Evolutionary conservation across 1,284 basidiomycete genomes (phyloP).

Genomic region (Porogramme epimiltina): DNA sequence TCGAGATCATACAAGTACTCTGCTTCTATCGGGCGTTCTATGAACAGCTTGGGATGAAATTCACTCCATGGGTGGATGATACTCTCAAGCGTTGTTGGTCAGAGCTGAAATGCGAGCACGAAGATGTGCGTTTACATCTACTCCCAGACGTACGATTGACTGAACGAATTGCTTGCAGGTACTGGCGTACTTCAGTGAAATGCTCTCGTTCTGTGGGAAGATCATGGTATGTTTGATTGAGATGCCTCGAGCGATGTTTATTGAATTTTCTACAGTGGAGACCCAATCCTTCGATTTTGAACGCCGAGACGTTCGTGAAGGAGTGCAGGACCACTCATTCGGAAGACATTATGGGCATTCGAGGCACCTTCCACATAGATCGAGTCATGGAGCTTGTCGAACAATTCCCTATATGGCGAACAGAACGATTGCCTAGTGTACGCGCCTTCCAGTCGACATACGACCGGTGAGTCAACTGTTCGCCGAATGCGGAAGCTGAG

Average conservation of each 20-base stretch:
- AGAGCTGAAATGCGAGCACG: constrained; percentile 75
- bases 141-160: not conserved
- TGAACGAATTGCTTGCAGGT: constrained; percentile 42
- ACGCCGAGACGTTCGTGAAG: constrained; percentile 69
- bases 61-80: constrained; percentile 74
- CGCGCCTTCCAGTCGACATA: constrained; percentile 82
- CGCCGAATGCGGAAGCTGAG: not conserved
- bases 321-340: constrained; percentile 67
- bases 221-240: constrained; percentile 55
- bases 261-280: constrained; percentile 41
- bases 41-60: constrained; percentile 78
- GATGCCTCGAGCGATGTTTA: not conserved
- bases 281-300: constrained; percentile 70
- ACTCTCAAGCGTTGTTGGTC: constrained; percentile 71
- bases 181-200: constrained; percentile 71
- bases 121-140: constrained; percentile 55
- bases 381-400: constrained; percentile 63
- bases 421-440: constrained; percentile 69
- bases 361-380: constrained; percentile 62
- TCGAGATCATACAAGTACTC: constrained; percentile 66
- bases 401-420: constrained; percentile 68
- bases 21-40: constrained; percentile 68
- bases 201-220: constrained; percentile 74
- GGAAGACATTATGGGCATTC: constrained; percentile 77
- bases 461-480: constrained; percentile 56